Conservation (phyloP, 495 filamentous ascomycete species). For the Glonium stellatum region DNA sequence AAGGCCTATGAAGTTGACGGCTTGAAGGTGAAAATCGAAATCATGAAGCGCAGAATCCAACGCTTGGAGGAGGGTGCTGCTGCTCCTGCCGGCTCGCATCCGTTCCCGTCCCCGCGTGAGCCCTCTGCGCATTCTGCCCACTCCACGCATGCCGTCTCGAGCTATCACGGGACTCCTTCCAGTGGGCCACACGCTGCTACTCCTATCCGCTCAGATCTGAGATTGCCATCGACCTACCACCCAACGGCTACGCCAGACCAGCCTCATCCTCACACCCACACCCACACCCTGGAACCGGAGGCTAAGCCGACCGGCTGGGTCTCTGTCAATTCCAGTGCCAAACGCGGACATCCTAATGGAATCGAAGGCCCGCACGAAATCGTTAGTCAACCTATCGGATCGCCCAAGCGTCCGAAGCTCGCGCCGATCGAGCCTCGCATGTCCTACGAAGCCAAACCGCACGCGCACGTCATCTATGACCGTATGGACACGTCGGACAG, state of each 20-base stretch:
- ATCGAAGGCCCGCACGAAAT: constrained; percentile 15
- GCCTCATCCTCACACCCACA: constrained; percentile 21
- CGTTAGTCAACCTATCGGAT: constrained; percentile 19
- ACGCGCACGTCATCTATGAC: constrained; percentile 16
- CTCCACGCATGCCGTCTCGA: constrained; percentile 15
- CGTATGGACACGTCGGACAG: constrained; percentile 28
- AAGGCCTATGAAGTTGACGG: constrained; percentile 37
- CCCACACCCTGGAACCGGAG: neutral
- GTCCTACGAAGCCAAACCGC: constrained; percentile 4
- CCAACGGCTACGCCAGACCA: constrained; percentile 9
- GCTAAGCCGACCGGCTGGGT: constrained; percentile 24
- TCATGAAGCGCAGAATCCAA: constrained; percentile 34
- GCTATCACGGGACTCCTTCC: constrained; percentile 15
- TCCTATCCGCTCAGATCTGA: constrained; percentile 14
- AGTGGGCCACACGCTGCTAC: constrained; percentile 9
- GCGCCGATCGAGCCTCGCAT: constrained; percentile 33
- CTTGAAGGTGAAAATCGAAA: constrained; percentile 34
- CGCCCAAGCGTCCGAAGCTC: constrained; percentile 36
- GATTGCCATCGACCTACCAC: neutral
- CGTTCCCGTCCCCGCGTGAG: constrained; percentile 20
- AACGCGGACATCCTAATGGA: constrained; percentile 23
- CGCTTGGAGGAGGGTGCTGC: constrained; percentile 30
- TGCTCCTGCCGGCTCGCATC: neutral
- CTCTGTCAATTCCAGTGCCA: constrained; percentile 27
- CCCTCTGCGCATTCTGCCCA: constrained; percentile 17